Evolutionary conservation across 2,329 filamentous ascomycete species (phyloP).

Genomic region (Ophiognomonia clavigignenti-juglandacearum): DNA sequence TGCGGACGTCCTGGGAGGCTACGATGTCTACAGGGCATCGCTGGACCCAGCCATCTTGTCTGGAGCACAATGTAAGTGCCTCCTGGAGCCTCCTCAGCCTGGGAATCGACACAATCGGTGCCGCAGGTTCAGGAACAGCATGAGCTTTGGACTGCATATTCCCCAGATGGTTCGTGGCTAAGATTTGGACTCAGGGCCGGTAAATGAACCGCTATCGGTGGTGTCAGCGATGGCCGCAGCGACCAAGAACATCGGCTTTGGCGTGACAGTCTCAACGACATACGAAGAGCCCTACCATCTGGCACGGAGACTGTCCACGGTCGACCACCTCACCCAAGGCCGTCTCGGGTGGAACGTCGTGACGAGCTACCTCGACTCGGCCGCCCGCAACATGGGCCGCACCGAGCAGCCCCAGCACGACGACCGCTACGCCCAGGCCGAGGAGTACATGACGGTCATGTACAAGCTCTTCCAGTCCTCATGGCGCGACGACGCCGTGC

Average conservation of each 20-base stretch:
- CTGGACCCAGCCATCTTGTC: constrained; percentile 52
- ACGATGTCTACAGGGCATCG: constrained; percentile 65
- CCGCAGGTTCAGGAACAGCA: too few species aligned
- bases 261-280: constrained; percentile 62
- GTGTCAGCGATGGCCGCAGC: constrained; percentile 64
- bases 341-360: constrained; percentile 53
- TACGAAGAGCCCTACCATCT: constrained; percentile 67
- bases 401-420: constrained; percentile 55
- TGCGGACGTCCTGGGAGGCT: constrained; percentile 59
- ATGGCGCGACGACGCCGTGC: constrained; percentile 53
- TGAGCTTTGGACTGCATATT: too few species aligned
- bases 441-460: constrained; percentile 56
- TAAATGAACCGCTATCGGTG: constrained; percentile 62
- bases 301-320: constrained; percentile 58
- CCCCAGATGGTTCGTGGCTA: too few species aligned
- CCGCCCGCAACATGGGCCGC: constrained; percentile 58
- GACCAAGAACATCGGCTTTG: constrained; percentile 63
- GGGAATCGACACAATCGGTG: too few species aligned
- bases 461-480: constrained; percentile 49
- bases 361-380: constrained; percentile 63
- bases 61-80: constrained; percentile 52
- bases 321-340: constrained; percentile 64
- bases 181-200: constrained; percentile 37
- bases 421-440: constrained; percentile 54
- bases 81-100: neutral